A percentile compares a stretch with the other conserved stretches of the same genome.
These are phyloP conservation scores for Annona cherimola DNA, from an alignment of 164 flowering plant genomes.

Conservation along the genomic window DNA sequence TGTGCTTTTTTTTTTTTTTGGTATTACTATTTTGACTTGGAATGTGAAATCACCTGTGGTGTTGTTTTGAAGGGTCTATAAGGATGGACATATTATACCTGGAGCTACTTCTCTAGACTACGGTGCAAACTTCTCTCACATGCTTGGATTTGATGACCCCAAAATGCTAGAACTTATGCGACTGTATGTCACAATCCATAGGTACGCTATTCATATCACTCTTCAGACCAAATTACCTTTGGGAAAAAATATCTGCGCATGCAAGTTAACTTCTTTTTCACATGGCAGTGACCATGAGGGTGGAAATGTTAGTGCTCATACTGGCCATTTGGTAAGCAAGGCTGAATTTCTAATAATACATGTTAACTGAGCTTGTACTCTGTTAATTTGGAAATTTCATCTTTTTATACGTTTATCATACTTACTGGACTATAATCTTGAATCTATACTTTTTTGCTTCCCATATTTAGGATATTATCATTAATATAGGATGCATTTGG, in stretches of 20 bases:
- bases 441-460: not conserved
- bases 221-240: not conserved
- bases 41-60: not conserved
- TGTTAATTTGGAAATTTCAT: not conserved
- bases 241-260: too few species aligned
- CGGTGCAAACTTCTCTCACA: constrained; percentile 91
- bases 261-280: not conserved
- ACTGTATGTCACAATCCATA: constrained; percentile 91
- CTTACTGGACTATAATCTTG: not conserved
- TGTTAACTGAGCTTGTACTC: not conserved
- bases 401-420: not conserved
- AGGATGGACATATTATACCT: constrained; percentile 64
- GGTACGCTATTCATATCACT: constrained; percentile 29
- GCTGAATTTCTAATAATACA: not conserved
- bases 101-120: constrained; percentile 75
- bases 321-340: constrained; percentile 83
- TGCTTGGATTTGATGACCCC: constrained; percentile 90
- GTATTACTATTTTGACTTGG: not conserved
- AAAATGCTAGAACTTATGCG: constrained; percentile 96
- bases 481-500: not conserved
- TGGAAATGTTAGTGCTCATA: constrained; percentile 98
- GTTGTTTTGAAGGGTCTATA: constrained; percentile 56
- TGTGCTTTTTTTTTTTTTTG: not conserved
- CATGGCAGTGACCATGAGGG: constrained; percentile 97
- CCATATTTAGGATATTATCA: not conserved